Evolutionary conservation across 495 filamentous ascomycete species (phyloP), one percentile per base, ranked within the genome.

Genomic region (Hypoxylon rickii): DNA sequence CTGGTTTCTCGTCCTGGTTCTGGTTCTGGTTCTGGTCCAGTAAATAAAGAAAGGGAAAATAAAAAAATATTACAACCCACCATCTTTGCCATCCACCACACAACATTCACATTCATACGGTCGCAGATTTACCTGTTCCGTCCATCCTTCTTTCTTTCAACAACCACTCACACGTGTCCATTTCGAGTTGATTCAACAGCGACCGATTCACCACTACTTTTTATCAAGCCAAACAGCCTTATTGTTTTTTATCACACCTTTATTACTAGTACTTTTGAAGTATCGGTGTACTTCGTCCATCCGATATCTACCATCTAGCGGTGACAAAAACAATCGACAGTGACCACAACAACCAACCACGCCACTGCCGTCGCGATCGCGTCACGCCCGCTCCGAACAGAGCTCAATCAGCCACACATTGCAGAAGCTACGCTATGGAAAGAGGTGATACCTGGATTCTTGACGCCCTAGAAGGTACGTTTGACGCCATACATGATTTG

Each of bases 381-480:
- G 7, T 18, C 16, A 13, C 7, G 17, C 21, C 15, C 26, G 21
- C 7, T 12, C 16, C 43, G 12, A 13, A 20, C 40, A 33, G 8
- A 5, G 32, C 32, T n/a, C 18, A 33, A 13, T 4, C 15, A 32
- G 15, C 6, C 19, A 34, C n/a, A n/a, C n/a, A n/a, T n/a, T n/a
- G 19, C 7, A 41, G 21, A 49, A 26, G 8, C 31, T 17, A 29
- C 29, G 49, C n/a, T 31, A 66, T 68, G 63, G 63, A 64, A 12
- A 36, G 45, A 51, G 57, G 48, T 24, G 60, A 64, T 21, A 46
- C 42, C 41, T 56, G 47, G 55, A 47, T 70, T 20, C 44, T 65
- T 10, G 50, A 63, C 47, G 60, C 46, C 34, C 39, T 70, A 10
- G 48, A 64, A 51, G 64, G 64, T 69, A 62, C 2, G 58, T 59